Evolutionary conservation across 2,329 filamentous ascomycete genomes (phyloP), one percentile per base, ranked within the genome.

Genomic region (Diaporthe velutina): DNA sequence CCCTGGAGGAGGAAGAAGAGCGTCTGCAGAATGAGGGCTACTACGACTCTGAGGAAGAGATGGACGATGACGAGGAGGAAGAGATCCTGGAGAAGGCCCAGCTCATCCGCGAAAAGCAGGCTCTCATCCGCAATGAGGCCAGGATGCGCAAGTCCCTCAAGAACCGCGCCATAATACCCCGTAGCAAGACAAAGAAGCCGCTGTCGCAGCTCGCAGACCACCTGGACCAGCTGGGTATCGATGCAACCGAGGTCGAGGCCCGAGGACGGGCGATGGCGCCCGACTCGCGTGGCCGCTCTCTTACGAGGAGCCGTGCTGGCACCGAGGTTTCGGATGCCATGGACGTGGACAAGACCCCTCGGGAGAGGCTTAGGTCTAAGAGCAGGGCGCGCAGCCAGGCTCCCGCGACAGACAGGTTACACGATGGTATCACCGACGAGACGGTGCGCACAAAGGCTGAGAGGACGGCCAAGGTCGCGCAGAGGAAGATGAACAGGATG

Each of bases 401-500:
- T 19, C 91, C 88, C 68, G 86, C 87, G 50, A 85, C 85, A 71
- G 95, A 95, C 85, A 90, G 95, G 81, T 90, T 91, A 76, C 92
- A 93, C 38, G 94, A 95, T 77, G 95, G 95, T 86, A 93, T 98
- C 55, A 90, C 88, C 75, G 90, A 94, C 81, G 90, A 91, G 77
- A 84, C 83, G 71, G 87, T 90, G 67, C 90, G 94, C 78, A 89
- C 88, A 75, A 97, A 96, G 90, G 95, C 95, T 50, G 96, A 98
- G 84, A 92, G 93, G 81, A 88, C 97, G 83, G 90, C 92, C 82
- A 98, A 98, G 90, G 86, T 99, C 83, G 90, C 93, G 80, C 97
- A 99, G 92, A 95, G 96, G 90, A 96, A 95, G 91, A 98, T 97
- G 95, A 99, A 99, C 88, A 92, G 96, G 78, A 97, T 97, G 93